Evolutionary conservation across 805 yeast genomes (phyloP).

Genomic region (Metschnikowia noctiluminum): DNA sequence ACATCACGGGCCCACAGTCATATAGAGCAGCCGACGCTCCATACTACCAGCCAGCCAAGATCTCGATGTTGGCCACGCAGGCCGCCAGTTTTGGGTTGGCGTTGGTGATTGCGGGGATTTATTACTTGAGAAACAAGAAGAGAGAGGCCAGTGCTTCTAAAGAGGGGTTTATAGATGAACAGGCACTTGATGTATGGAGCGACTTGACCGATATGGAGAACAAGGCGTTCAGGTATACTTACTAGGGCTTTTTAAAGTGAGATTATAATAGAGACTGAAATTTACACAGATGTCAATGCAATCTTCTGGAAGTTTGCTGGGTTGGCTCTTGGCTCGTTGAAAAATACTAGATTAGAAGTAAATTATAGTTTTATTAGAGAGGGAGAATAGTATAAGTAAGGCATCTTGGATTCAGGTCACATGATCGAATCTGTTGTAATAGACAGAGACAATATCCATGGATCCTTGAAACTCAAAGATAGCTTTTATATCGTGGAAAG

Average conservation of each 20-base stretch:
- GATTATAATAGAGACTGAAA: no score
- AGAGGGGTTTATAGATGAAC: neutral
- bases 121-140: constrained; percentile 2
- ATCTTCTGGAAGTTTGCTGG: no score
- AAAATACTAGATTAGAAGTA: no score
- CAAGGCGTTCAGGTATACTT: constrained; percentile 5
- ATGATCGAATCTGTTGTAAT: no score
- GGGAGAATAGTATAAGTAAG: no score
- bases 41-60: constrained; percentile 55
- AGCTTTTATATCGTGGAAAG: no score
- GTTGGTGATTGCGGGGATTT: constrained; percentile 15
- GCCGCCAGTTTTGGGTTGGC: constrained; percentile 44
- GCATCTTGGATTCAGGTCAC: no score
- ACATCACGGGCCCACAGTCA: constrained; percentile 64
- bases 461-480: no score
- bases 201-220: constrained; percentile 10
- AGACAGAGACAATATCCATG: no score
- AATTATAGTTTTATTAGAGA: no score
- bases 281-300: no score
- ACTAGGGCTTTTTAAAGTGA: neutral
- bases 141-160: neutral
- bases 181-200: constrained; percentile 5
- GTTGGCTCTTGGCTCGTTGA: no score
- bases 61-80: constrained; percentile 50
- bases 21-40: constrained; percentile 55